Base-by-base conservation (phyloP, 192 early-diverging fungal species). In the Entomortierella lignicola region DNA sequence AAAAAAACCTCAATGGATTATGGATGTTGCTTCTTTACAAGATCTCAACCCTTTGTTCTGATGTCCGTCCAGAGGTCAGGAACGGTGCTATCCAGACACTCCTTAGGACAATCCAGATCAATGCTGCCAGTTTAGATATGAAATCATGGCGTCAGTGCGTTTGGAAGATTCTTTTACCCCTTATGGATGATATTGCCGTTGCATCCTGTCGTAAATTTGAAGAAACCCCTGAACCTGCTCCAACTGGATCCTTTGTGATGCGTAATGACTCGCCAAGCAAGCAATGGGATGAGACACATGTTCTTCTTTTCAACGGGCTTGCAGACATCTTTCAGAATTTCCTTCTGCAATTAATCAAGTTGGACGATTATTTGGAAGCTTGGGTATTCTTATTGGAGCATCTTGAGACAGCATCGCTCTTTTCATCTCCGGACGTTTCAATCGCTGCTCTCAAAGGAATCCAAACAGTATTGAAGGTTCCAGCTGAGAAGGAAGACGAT, bases 1-100 rank as follows among this genome's bases (percentile, higher is more conserved):
- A 63, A 4, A 56, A 70, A 12, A 77, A 72, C n/a, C 69, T 84
- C 10, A 84, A 94, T 69, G 84, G 90, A 26, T 81, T 98, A 13
- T 99, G 97, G 98, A 91, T 97, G 86, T 82, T 94, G 7, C 86
- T 98, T n/a, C 81, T 98, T 15, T 88, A 88, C 31, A 88, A 95
- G 64, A 86, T 99, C 27, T 90, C 94, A 4, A 83, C 87, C 20
- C 86, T 96, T 26, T 96, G 95, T 58, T 90, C 92, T 17, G 98
- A 99, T 68, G 65, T 66, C 8, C 84, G 97, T 18, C 93, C 94
- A 0, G 96, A 98, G 70, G 96, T 99, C 12, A 88, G 98, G 27
- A 94, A 97, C 70, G 92, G 93, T 17, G 96, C 96, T 20, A 94
- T 93, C 53, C 98, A 98, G 75, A 98, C 97, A 5, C 83, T 99